phyloP scores from a whole-genome alignment of 768 basidiomycete genomes.

The Hypholoma sublateritium region DNA sequence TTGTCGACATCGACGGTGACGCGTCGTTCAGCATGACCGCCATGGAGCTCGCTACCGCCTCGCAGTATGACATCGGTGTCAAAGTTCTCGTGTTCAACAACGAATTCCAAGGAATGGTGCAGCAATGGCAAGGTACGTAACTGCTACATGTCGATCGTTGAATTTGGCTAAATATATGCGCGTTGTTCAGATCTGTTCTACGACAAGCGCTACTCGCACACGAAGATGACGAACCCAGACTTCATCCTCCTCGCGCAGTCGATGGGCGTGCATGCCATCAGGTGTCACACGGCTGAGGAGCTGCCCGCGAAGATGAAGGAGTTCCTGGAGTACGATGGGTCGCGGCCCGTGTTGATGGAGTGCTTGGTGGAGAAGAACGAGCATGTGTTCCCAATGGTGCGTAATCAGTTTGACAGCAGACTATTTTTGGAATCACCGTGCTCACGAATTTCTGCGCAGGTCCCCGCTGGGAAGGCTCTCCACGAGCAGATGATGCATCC shows the following conservation, averaged over 20 bases:
- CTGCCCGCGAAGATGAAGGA: conserved; percentile 97
- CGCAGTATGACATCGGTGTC: conserved; percentile 90
- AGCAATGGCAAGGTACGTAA: conserved; percentile 93
- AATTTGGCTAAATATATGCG: conserved; percentile 9
- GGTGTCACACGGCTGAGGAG: conserved; percentile 68
- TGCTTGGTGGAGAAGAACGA: conserved; percentile 82
- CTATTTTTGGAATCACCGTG: conserved; percentile 3
- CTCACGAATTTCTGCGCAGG: conserved; percentile 38
- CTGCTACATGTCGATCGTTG: neutral
- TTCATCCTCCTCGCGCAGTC: conserved; percentile 87
- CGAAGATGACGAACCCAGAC: conserved; percentile 93
- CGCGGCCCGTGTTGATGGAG: conserved; percentile 88
- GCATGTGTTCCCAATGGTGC: conserved; percentile 90
- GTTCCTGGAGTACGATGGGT: conserved; percentile 91
- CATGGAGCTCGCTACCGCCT: conserved; percentile 96
- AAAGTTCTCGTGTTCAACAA: conserved; percentile 94
- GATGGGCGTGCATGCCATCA: conserved; percentile 92
- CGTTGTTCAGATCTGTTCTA: conserved; percentile 80
- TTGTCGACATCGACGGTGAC: conserved; percentile 96
- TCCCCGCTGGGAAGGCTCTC: conserved; percentile 90
- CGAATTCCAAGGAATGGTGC: conserved; percentile 98
- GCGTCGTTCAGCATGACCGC: conserved; percentile 99
- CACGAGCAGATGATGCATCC: conserved; percentile 90
- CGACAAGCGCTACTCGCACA: conserved; percentile 95
- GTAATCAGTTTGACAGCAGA: conserved; percentile 1